These are phyloP conservation scores for Xanthoconium stramineum DNA, from an alignment of 768 basidiomycete genomes.

Conservation along the genomic window DNA sequence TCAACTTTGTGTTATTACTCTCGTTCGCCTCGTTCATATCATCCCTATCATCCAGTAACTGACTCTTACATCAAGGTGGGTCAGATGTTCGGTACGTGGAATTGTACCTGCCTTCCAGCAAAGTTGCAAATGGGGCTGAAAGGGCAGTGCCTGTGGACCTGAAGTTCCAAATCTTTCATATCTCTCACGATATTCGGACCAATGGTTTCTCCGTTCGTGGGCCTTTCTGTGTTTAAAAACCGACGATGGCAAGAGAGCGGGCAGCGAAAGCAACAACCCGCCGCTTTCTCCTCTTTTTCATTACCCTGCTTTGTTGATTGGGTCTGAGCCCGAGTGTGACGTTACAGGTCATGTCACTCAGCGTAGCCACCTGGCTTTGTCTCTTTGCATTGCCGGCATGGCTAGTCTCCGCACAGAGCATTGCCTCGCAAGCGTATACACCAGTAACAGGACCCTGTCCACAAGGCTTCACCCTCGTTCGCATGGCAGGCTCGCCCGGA, in stretches of 20 bases:
- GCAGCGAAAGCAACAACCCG: too few species aligned
- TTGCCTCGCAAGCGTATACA: slow-evolving; percentile 26
- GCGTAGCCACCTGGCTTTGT: slow-evolving; percentile 7
- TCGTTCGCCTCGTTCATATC: too few species aligned
- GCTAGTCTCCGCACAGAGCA: slow-evolving; percentile 19
- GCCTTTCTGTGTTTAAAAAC: neutral
- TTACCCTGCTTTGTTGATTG: neutral
- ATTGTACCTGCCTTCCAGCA: too few species aligned
- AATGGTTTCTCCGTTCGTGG: neutral
- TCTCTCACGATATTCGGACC: neutral
- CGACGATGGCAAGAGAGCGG: too few species aligned
- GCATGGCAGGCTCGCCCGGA: slow-evolving; percentile 22
- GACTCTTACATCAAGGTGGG: too few species aligned
- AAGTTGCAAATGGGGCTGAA: too few species aligned
- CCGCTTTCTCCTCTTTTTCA: neutral
- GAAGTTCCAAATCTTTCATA: neutral
- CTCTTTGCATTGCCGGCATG: slow-evolving; percentile 2
- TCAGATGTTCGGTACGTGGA: too few species aligned
- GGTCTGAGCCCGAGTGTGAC: neutral
- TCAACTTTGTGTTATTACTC: too few species aligned
- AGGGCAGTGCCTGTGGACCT: too few species aligned
- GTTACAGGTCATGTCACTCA: neutral
- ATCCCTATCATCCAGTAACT: too few species aligned
- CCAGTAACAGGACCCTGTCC: slow-evolving; percentile 22
- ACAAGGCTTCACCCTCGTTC: slow-evolving; percentile 26